These are phyloP conservation scores for Apiotrichum mycotoxinovorans DNA, from an alignment of 1,284 basidiomycete genomes.

Conservation along the genomic window DNA sequence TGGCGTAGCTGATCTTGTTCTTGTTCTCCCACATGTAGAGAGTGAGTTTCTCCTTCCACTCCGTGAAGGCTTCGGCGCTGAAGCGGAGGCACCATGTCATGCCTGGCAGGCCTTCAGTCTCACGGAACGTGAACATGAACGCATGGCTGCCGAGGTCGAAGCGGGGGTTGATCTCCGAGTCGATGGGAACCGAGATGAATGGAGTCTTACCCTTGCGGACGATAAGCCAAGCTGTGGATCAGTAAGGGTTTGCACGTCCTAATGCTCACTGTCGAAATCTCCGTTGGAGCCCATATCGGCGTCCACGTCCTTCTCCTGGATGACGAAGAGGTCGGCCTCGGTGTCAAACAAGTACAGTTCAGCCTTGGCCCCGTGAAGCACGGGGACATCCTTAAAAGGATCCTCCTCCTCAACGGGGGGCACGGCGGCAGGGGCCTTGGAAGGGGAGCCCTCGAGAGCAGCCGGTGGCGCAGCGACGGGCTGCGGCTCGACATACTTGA, in stretches of 20 bases:
- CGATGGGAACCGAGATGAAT: slow-evolving; percentile 50
- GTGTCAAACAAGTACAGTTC: slow-evolving; percentile 69
- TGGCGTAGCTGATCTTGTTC: slow-evolving; percentile 71
- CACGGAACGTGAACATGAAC: slow-evolving; percentile 61
- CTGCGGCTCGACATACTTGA: slow-evolving; percentile 54
- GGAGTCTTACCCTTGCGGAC: slow-evolving; percentile 42
- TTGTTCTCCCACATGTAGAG: slow-evolving; percentile 77
- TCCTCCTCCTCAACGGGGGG: slow-evolving; percentile 23
- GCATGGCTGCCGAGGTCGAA: slow-evolving; percentile 54
- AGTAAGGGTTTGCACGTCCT: not conserved
- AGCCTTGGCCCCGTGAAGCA: slow-evolving; percentile 46
- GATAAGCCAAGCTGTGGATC: slow-evolving; percentile 48
- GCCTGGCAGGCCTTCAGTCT: slow-evolving; percentile 57
- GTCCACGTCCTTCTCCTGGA: slow-evolving; percentile 64
- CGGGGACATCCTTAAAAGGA: slow-evolving; percentile 48
- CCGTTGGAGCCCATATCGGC: slow-evolving; percentile 65
- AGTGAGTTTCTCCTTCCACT: slow-evolving; percentile 67
- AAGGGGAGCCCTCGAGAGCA: not conserved
- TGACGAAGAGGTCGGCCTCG: slow-evolving; percentile 64
- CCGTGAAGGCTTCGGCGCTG: slow-evolving; percentile 57
- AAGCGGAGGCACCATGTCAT: slow-evolving; percentile 85
- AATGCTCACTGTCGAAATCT: slow-evolving; percentile 51
- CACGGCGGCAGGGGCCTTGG: slow-evolving; percentile 1
- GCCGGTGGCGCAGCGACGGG: slow-evolving; percentile 5
- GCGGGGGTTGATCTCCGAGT: slow-evolving; percentile 60